phyloP scores from a whole-genome alignment of 352 stramenopile species.

The Pythium aquatile region DNA sequence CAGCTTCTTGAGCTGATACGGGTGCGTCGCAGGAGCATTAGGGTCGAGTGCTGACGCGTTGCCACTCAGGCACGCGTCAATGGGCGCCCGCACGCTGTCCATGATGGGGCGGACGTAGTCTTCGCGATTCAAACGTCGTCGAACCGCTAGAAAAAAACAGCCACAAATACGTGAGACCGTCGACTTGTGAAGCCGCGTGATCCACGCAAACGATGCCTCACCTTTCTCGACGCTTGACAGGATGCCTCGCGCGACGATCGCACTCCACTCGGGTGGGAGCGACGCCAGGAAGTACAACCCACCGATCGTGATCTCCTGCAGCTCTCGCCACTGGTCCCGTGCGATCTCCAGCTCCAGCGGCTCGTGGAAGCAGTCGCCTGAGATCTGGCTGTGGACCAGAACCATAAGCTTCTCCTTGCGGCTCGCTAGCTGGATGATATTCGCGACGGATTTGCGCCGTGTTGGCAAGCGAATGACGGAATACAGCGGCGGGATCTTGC shows the following conservation, averaged over 20 bases:
- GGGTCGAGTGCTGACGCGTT: background rate
- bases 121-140: constrained; percentile 8
- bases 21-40: constrained; percentile 12
- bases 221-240: constrained; percentile 22
- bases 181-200: too few species aligned
- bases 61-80: constrained; percentile 16
- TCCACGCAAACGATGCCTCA: background rate
- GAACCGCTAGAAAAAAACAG: constrained; percentile 8
- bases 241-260: constrained; percentile 14
- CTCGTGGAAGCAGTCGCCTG: constrained; percentile 23
- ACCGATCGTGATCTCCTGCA: constrained; percentile 21
- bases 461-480: constrained; percentile 15
- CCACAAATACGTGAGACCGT: background rate
- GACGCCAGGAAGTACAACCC: constrained; percentile 21
- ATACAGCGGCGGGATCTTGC: constrained; percentile 24
- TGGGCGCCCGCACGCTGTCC: constrained; percentile 15
- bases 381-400: constrained; percentile 25
- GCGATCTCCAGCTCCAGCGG: constrained; percentile 22
- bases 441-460: constrained; percentile 18
- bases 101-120: constrained; percentile 19
- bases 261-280: constrained; percentile 8
- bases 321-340: constrained; percentile 18
- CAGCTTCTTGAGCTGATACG: constrained; percentile 27
- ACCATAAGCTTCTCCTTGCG: constrained; percentile 21
- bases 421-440: constrained; percentile 8